Evolutionary conservation across 2,329 filamentous ascomycete species (phyloP), one percentile per base, ranked within the genome.

Genomic region (Cyphellophora attinorum): DNA sequence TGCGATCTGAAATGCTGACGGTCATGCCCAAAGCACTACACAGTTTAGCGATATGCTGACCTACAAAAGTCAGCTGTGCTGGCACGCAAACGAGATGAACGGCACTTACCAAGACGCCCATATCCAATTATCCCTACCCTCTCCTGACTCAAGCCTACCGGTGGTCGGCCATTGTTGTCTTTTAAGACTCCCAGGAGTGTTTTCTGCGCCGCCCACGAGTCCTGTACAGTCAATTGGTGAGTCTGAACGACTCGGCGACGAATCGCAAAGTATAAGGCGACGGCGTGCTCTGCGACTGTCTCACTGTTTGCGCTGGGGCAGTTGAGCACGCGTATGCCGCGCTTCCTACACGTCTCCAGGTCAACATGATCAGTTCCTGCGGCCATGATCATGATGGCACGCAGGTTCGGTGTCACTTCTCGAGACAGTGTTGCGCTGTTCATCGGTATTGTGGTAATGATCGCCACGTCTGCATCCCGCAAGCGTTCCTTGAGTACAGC

Each of bases 111-210:
- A 19, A 71, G 51, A 11, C 55, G 54, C 2, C 68, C 68, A 49
- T 69, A 69, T 1, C 68, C 67, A 34, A 72, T 51, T 36, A 72
- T 57, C 2, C 64, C 67, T 41, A 68, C 47, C 3, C 61, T 57
- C 50, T 72, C 68, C 37, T 71, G 66, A 13, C 53, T 49, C 46
- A 61, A 66, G 1, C 60, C 64, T n/a, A n/a, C n/a, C 28, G 65
- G 64, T 14, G 61, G 58, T 18, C 46, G 46, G 8, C 44, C 58
- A 49, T 41, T 38, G 37, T 49, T 39, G 19, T 42, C 44, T 6
- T 61, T 55, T 41, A 64, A 40, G 19, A 51, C 56, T n/a, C 55
- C 55, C 38, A 52, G 54, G 29, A 49, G 45, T 23, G 52, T 49
- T 67, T 68, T 71, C 27, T 58, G 55, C 14, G 53, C 49, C 6